Evolutionary conservation across 2,329 filamentous ascomycete species (phyloP), one percentile per base, ranked within the genome.

Genomic region (Coccinonectria pachysandricola): DNA sequence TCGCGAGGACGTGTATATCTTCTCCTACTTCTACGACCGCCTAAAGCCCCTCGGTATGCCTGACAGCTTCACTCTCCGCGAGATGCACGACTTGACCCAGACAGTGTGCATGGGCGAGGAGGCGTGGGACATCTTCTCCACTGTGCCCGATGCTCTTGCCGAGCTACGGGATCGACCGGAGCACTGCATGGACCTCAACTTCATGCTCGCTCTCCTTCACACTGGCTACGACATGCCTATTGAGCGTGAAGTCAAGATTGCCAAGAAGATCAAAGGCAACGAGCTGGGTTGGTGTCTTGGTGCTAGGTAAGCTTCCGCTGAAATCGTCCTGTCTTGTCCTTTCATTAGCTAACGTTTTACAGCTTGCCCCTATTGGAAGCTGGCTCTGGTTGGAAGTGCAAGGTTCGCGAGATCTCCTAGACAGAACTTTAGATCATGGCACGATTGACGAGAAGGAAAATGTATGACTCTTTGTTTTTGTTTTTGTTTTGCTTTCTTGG

Each of bases 201-300:
- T 96, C 52, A 95, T 95, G 85, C 62, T 93, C 45, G 83, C 83
- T 14, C 65, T 98, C 31, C 63, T 96, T 28, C 87, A 96, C 57
- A 93, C 85, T 5, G 91, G 91, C 3, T 98, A 98, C 49, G 91
- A 96, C 43, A 95, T 98, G 85, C 88, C 88, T 4, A 78, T 96
- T 45, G 84, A 94, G 42, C 73, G 92, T 19, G 91, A 98, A 58
- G 86, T 98, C 40, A 88, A 83, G 68, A 93, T 95, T 51, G 91
- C 88, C 34, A 98, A 98, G 80, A 94, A 95, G 70, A 93, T 98
- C 51, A 88, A 92, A 64, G 78, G 77, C 30, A 95, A 95, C 55
- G 92, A 98, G 63, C 62, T 98, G 46, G 91, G 91, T 19, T 98
- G 91, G 91, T 96, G 88, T 62, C 67, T 98, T 49, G 91, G 91